phyloP scores from a whole-genome alignment of 306 rosid species.

The Prosopis cineraria region DNA sequence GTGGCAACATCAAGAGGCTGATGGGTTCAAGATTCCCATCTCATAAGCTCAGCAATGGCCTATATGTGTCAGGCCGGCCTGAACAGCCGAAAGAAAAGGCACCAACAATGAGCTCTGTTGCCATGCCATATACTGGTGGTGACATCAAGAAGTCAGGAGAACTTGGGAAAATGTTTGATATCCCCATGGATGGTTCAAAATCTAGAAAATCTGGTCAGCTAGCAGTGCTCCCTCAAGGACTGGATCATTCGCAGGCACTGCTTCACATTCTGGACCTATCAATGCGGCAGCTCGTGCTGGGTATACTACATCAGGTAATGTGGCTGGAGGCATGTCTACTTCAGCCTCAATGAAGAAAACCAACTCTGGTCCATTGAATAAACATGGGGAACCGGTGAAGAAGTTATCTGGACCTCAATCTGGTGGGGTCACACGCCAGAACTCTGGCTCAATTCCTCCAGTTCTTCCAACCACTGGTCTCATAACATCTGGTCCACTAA shows the following conservation, averaged over 20 bases:
- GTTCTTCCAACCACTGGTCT: slow-evolving; percentile 96
- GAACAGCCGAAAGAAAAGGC: slow-evolving; percentile 96
- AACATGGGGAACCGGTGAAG: slow-evolving; percentile 96
- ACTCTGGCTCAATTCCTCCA: slow-evolving; percentile 93
- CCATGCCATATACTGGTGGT: slow-evolving; percentile 99
- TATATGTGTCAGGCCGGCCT: slow-evolving; percentile 97
- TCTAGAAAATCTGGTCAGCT: slow-evolving; percentile 95
- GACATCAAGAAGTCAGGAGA: slow-evolving; percentile 97
- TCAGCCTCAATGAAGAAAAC: slow-evolving; percentile 86
- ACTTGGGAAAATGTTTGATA: slow-evolving; percentile 97
- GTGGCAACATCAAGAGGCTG: slow-evolving; percentile 46
- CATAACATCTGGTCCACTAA: slow-evolving; percentile 92
- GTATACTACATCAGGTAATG: slow-evolving; percentile 80
- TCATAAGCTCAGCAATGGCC: slow-evolving; percentile 99
- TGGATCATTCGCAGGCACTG: slow-evolving; percentile 91
- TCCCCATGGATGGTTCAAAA: slow-evolving; percentile 90
- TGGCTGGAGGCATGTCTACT: slow-evolving; percentile 67
- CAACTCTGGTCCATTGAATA: slow-evolving; percentile 92
- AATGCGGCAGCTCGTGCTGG: slow-evolving; percentile 73
- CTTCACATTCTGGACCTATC: slow-evolving; percentile 95
- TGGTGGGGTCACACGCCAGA: slow-evolving; percentile 92
- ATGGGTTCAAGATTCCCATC: slow-evolving; percentile 99
- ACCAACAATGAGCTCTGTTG: slow-evolving; percentile 92
- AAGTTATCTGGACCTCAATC: slow-evolving; percentile 98
- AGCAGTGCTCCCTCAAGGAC: slow-evolving; percentile 73